Base-by-base conservation (phyloP, 1,139 yeast species). In the Lodderomyces metapsilosis region DNA sequence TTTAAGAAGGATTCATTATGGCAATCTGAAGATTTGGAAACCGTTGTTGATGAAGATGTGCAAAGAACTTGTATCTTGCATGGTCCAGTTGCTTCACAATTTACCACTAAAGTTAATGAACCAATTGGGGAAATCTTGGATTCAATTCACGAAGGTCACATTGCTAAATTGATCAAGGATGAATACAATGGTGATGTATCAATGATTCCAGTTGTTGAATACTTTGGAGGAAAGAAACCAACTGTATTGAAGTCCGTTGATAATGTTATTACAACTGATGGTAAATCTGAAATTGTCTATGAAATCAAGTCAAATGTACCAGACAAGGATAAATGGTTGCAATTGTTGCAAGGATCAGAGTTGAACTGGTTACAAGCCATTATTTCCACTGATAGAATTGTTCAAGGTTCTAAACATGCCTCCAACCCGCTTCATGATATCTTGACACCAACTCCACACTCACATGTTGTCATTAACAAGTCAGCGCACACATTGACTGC, bases 11-110 rank as follows among this genome's bases (percentile, higher is more conserved):
- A 92, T 68, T 91, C 98, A 38, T 78, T 92, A 62, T 92, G 98
- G 98, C 99, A 92, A 77, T 87, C 96, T 28, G 98, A 92, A 74
- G 94, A 88, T 62, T 78, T 92, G 59, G 98, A 91, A 64, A 88
- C 97, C 49, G 98, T 92, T 59, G 92, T 88, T 51, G 98, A 78
- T 54, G 91, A 85, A 60, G 99, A 92, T 65, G 98, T 92, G 51
- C 94, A 91, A 68, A 87, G 98, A 76, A 91, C 97, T 17, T 94
- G 98, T 84, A 89, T 92, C 54, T 79, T 92, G 58, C 97, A 89
- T 58, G 98, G 98, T 54, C 99, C 99, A 39, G 98, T 94, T 56
- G 95, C 98, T 55, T 97, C 96, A 56, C 91, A 84, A 68, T 91
- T 73, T 73, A 84, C 98, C 54, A 86, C 77, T 56, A 76, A 78